phyloP scores from a whole-genome alignment of 768 basidiomycete genomes.

The Boletus rubropictus region DNA sequence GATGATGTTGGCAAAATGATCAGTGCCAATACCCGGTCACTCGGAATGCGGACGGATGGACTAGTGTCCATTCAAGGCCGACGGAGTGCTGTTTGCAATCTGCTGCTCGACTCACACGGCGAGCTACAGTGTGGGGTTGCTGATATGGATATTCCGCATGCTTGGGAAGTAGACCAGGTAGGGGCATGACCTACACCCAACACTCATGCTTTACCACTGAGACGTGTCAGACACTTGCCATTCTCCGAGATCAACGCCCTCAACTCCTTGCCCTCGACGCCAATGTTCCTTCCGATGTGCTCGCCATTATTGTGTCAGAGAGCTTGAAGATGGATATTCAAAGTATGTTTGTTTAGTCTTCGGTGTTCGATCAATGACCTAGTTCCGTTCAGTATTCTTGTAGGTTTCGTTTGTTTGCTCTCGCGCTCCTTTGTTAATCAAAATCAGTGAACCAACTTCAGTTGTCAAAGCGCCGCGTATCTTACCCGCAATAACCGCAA shows the following conservation, averaged over 20 bases:
- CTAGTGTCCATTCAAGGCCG: constrained; percentile 39
- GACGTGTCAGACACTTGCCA: constrained; percentile 42
- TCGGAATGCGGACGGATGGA: constrained; percentile 84
- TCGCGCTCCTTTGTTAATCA: constrained; percentile 3
- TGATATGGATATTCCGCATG: constrained; percentile 74
- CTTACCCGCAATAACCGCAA: constrained; percentile 52
- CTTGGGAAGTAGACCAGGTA: constrained; percentile 44
- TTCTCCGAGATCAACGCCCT: constrained; percentile 47
- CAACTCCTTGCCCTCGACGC: constrained; percentile 68
- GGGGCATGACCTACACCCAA: neutral
- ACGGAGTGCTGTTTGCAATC: constrained; percentile 79
- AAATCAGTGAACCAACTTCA: constrained; percentile 86
- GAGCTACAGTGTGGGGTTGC: constrained; percentile 81
- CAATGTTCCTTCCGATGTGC: constrained; percentile 54
- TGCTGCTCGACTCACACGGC: constrained; percentile 70
- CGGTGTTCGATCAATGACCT: constrained; percentile 1
- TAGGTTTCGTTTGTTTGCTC: constrained; percentile 31
- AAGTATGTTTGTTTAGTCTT: constrained; percentile 39
- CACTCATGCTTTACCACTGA: neutral
- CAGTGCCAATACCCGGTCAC: constrained; percentile 43
- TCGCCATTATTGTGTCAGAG: constrained; percentile 47
- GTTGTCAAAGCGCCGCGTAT: constrained; percentile 71
- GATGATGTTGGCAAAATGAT: constrained; percentile 76
- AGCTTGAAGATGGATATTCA: constrained; percentile 44
- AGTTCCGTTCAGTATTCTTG: constrained; percentile 60